These are phyloP conservation scores for Neurospora discreta DNA, from an alignment of 495 filamentous ascomycete genomes.

Conservation along the genomic window DNA sequence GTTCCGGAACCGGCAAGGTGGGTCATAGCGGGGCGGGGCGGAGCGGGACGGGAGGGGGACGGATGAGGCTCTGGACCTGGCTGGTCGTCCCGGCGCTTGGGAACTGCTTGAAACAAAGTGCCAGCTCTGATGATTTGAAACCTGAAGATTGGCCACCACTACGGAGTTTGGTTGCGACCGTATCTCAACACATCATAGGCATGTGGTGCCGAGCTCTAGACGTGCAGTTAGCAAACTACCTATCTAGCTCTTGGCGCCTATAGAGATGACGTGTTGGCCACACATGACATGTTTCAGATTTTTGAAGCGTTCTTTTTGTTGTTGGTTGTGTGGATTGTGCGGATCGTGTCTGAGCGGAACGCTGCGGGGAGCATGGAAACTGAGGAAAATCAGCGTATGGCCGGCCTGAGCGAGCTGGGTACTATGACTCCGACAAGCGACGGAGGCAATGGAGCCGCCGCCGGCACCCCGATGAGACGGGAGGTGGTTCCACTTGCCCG, in stretches of 20 bases:
- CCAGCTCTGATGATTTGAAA: neutral
- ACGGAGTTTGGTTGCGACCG: neutral
- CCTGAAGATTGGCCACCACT: neutral
- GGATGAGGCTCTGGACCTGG: neutral
- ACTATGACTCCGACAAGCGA: neutral
- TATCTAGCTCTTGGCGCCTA: neutral
- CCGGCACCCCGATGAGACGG: neutral
- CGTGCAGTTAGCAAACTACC: neutral
- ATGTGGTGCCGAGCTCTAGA: neutral
- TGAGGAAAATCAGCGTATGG: neutral
- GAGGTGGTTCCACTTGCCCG: neutral
- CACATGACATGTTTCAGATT: neutral
- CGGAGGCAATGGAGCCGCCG: neutral
- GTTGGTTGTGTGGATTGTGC: neutral
- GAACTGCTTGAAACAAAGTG: neutral
- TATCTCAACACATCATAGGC: neutral
- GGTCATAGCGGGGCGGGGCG: neutral
- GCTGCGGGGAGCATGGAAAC: neutral
- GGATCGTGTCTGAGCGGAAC: neutral
- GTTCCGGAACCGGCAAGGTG: neutral
- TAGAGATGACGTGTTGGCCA: neutral
- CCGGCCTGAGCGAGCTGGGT: neutral
- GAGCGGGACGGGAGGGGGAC: neutral
- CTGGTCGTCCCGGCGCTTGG: neutral
- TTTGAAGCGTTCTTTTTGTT: neutral